Base-by-base conservation (phyloP, 2,329 filamentous ascomycete species). In the Leptographium radiaticola region DNA sequence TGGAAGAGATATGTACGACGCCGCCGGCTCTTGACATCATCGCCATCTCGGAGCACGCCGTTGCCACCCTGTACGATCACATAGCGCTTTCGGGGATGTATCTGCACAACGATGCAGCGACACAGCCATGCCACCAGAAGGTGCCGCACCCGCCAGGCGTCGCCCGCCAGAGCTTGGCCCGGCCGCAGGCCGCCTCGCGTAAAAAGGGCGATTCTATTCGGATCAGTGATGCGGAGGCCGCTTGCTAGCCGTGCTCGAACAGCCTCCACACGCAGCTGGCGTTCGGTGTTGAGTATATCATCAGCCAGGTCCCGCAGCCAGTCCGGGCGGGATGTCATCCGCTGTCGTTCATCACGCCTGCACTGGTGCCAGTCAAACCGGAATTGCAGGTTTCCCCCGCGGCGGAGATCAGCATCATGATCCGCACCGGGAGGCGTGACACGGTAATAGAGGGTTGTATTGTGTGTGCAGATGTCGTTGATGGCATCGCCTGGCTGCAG, bases 1-100 rank as follows among this genome's bases (percentile, higher is more conserved):
- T 69, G 67, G 42, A 62, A 67, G 42, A 69, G 36, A 49, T 68
- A 69, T 44, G 65, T 58, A 53, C 66, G 61, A 36, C 64, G 64
- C n/a, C 38, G 33, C n/a, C 39, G 25, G n/a, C n/a, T 7, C 4
- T 31, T 18, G 39, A 39, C 46, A 12, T 11, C 48, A 36, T 40
- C 47, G 20, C n/a, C 63, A 57, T 53, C 46, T 8, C 52, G 39
- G 39, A 44, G 13, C 9, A 49, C 33, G 39, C 52, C 47, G 18
- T 49, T 44, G 11, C 49, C 53, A 2, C 65, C 65, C 11, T 53
- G 59, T 15, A 69, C 49, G 10, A 68, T 52, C 34, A 67, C 56
- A 34, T 64, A 67, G 5, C 58, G 52, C 2, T 54, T 47, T 13
- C 45, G 33, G 0, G 57, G 58, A 15, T 53, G 55, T 18, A 68